A percentile compares a stretch with the other conserved stretches of the same genome.
These are phyloP conservation scores for California macrophylla DNA, from an alignment of 441 rosid genomes.

Conservation along the genomic window DNA sequence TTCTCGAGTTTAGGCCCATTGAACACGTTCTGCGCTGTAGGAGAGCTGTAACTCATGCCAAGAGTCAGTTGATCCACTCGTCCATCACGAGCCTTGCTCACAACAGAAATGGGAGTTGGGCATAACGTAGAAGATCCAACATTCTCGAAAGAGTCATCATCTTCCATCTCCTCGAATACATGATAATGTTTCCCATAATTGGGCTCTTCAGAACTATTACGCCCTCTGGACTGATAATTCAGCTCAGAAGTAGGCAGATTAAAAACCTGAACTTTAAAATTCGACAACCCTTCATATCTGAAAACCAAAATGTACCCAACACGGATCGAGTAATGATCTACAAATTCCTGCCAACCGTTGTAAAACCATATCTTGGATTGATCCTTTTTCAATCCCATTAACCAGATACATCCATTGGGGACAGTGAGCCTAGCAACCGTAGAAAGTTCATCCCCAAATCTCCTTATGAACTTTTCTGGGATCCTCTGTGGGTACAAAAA, in stretches of 20 bases:
- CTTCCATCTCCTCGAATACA: slow-evolving; percentile 75
- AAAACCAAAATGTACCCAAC: slow-evolving; percentile 81
- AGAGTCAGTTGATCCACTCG: slow-evolving; percentile 25
- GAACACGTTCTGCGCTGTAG: slow-evolving; percentile 57
- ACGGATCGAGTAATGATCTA: slow-evolving; percentile 67
- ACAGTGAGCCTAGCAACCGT: slow-evolving; percentile 67
- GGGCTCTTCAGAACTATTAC: slow-evolving; percentile 28
- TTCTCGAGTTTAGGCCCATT: slow-evolving; percentile 34
- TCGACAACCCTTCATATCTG: slow-evolving; percentile 82
- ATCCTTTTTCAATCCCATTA: slow-evolving; percentile 61
- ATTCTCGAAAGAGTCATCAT: slow-evolving; percentile 52
- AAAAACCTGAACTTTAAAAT: slow-evolving; percentile 75
- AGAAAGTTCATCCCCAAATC: slow-evolving; percentile 67
- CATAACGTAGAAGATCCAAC: slow-evolving; percentile 27
- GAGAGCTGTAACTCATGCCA: slow-evolving; percentile 38
- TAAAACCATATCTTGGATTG: slow-evolving; percentile 82
- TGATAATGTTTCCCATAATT: slow-evolving; percentile 52
- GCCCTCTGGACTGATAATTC: slow-evolving; percentile 54
- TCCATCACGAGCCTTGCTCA: slow-evolving; percentile 17
- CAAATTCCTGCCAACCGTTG: slow-evolving; percentile 89
- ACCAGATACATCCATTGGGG: slow-evolving; percentile 82
- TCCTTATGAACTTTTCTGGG: slow-evolving; percentile 80
- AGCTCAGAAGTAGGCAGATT: slow-evolving; percentile 74
- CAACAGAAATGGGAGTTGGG: slow-evolving; percentile 20
- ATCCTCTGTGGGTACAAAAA: slow-evolving; percentile 60